Evolutionary conservation across 2,329 filamentous ascomycete genomes (phyloP).

Genomic region (Fusarium sp.): DNA sequence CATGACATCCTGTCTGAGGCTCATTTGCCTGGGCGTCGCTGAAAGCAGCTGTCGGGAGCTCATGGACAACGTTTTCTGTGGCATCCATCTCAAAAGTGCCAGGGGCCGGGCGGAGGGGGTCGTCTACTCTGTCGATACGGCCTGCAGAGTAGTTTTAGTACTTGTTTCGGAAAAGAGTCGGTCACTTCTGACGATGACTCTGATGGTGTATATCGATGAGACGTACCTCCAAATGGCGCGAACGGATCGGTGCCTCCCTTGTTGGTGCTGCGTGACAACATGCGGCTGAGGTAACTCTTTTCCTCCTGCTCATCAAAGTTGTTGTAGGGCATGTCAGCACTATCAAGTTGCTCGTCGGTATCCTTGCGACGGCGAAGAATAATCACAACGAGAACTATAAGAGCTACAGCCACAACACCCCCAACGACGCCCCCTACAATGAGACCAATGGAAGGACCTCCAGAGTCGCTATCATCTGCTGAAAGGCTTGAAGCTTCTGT

Average conservation of each 20-base stretch:
- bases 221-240: constrained; percentile 57
- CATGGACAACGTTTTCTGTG: constrained; percentile 44
- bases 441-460: constrained; percentile 42
- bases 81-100: constrained; percentile 53
- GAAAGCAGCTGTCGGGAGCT: constrained; percentile 46
- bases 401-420: constrained; percentile 39
- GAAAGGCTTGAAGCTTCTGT: background rate
- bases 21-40: constrained; percentile 9
- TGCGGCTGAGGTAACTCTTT: constrained; percentile 23
- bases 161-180: constrained; percentile 3
- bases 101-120: constrained; percentile 40
- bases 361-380: constrained; percentile 33
- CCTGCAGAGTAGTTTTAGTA: constrained; percentile 42
- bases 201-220: background rate
- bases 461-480: background rate
- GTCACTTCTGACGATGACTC: background rate
- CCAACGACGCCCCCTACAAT: constrained; percentile 49
- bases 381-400: constrained; percentile 37
- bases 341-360: constrained; percentile 2
- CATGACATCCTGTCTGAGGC: constrained; percentile 3
- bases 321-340: constrained; percentile 20
- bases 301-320: constrained; percentile 43
- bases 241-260: constrained; percentile 50
- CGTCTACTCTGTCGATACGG: constrained; percentile 45
- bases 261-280: constrained; percentile 42